Evolutionary conservation across 257 asterid genomes (phyloP), one percentile per base, ranked within the genome.

Genomic region (Solanum appendiculatum): DNA sequence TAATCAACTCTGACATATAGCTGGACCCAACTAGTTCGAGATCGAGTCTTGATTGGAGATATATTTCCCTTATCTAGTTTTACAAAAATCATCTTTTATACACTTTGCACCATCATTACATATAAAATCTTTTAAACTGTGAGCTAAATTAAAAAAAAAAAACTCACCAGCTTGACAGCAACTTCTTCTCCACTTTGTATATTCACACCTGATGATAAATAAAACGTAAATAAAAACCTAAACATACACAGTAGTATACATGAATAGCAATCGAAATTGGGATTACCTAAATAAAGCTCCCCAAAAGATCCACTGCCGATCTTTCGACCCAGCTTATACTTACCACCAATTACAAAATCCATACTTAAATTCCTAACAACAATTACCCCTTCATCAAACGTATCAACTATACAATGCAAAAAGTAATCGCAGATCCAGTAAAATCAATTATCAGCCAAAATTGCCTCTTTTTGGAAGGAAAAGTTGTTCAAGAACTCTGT

Each of bases 221-320:
- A 12, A 82, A 74, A 56, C 29, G 54, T 73, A 36, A 74, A 75
- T 75, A 40, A 36, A 75, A 14, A 42, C 58, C 83, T 13, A 40
- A 42, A 12, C 46, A 40, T 12, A 25, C n/a, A 84, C 3, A 74
- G 68, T 44, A 25, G 7, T 48, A 42, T 42, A 23, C 40, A 75
- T 23, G 18, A 74, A 88, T 83, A 21, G 63, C 74, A 69, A 69
- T 69, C 14, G 54, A 88, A 64, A 69, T 83, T 2, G 21, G 64
- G 81, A 85, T 83, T 94, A 93, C 98, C 98, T 90, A 95, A 88
- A 90, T 92, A 95, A 72, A 95, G 98, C 90, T 95, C 98, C 87
- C 98, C 98, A 87, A 95, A 95, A 69, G 98, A 95, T 94, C 98
- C 98, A 78, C 94, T 93, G 16, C 98, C 98, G 89, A 95, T 95